Evolutionary conservation across 2,329 filamentous ascomycete genomes (phyloP).

Genomic region (Monilinia laxa): DNA sequence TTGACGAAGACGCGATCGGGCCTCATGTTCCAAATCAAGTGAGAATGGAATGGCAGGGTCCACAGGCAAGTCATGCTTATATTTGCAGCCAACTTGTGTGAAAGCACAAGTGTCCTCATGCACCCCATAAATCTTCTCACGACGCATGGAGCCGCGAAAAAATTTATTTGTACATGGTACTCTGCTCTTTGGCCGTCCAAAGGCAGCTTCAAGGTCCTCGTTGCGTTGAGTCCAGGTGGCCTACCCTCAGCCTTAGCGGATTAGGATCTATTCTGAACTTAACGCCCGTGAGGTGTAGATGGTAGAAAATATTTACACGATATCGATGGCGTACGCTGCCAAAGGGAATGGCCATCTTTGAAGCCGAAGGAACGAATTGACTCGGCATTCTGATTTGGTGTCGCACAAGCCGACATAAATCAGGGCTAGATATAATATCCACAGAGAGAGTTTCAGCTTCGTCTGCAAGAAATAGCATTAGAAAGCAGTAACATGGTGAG

Average conservation of each 20-base stretch:
- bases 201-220: neutral
- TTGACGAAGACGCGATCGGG: slow-evolving; percentile 42
- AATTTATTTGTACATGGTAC: neutral
- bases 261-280: too few species aligned
- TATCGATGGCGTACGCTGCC: too few species aligned
- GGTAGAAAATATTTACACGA: too few species aligned
- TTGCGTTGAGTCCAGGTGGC: too few species aligned
- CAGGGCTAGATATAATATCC: neutral
- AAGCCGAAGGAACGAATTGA: too few species aligned
- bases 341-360: too few species aligned
- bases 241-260: too few species aligned
- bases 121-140: slow-evolving; percentile 59
- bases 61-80: slow-evolving; percentile 84
- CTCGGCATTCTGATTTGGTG: too few species aligned
- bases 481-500: neutral
- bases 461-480: neutral
- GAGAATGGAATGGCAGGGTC: slow-evolving; percentile 61
- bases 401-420: neutral
- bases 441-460: neutral
- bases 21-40: slow-evolving; percentile 57
- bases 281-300: too few species aligned
- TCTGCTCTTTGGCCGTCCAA: neutral
- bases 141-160: neutral
- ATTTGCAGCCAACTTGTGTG: slow-evolving; percentile 80
- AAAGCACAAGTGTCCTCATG: slow-evolving; percentile 82